Base-by-base conservation (phyloP, 2,329 filamentous ascomycete species). In the Ceratocystis smalleyi region DNA sequence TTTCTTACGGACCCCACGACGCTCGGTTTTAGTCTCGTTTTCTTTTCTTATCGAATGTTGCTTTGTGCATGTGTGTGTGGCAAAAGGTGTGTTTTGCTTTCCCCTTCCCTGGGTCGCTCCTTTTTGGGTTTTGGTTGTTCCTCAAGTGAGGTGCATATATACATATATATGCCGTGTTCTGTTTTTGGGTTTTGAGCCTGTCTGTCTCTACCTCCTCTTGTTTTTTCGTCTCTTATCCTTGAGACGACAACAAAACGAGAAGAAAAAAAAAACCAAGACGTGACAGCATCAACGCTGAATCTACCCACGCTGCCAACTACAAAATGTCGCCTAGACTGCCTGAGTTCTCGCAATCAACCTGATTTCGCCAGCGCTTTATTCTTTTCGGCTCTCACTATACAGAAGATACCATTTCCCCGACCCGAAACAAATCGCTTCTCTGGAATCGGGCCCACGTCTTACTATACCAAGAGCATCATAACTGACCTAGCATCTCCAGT, bases 71-170 rank as follows among this genome's bases (percentile, higher is more conserved):
- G 47, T 43, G 24, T 64, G 43, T 43, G 62, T 64, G 24, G 40
- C 55, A 54, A 62, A 60, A 59, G 60, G 60, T 66, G 43, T 27
- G 60, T 51, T 5, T n/a, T 35, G 7, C 27, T 55, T 51, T 22
- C 40, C 24, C 22, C 30, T 49, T 47, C 35, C 35, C 35, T 64
- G 19, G n/a, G 17, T 17, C 17, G n/a, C n/a, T 55, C 49, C 51
- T 57, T 24, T 40, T 32, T 51, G 40, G 51, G 40, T 12, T 32
- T 57, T 61, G 40, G 32, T 65, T 22, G 30, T 55, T 43, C 45
- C 59, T 40, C 27, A 43, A 47, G 24, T 24, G 19, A 51, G 47
- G 47, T 40, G 47, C 10, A 15, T 15, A 27, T 4, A 51, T 17
- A 17, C n/a, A 12, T 30, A 1, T 6, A 30, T 35, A 27, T 57